These are phyloP conservation scores for Suillus weaverae DNA, from an alignment of 768 basidiomycete genomes.

Conservation along the genomic window DNA sequence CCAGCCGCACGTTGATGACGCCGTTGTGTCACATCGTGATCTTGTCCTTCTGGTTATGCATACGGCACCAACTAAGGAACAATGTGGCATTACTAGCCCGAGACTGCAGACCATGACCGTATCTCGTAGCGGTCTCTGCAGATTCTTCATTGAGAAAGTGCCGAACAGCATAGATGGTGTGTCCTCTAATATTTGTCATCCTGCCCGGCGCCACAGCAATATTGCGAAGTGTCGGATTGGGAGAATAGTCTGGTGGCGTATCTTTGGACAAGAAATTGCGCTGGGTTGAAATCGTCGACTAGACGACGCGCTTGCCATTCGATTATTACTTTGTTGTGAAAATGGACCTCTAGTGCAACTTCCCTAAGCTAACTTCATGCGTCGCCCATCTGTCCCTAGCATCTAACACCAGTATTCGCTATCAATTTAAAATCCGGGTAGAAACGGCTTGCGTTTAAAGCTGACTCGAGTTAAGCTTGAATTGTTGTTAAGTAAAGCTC, in stretches of 20 bases:
- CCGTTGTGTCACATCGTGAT: not conserved
- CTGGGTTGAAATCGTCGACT: not conserved
- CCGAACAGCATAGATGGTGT: not conserved
- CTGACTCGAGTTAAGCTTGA: not conserved
- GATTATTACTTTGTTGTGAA: not conserved
- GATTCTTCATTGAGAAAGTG: constrained; percentile 4
- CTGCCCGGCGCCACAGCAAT: not conserved
- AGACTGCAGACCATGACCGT: not conserved
- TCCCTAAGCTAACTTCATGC: not conserved
- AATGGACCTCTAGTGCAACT: not conserved
- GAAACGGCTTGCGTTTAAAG: not conserved
- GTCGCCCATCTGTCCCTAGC: too few relatives aligned
- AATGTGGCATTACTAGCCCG: not conserved
- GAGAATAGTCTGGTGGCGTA: not conserved
- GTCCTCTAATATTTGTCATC: not conserved
- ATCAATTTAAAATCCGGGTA: not conserved
- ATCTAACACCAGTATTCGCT: not conserved
- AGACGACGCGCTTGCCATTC: not conserved
- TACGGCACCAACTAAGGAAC: not conserved
- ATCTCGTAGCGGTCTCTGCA: not conserved
- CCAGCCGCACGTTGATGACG: not conserved
- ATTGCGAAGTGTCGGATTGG: not conserved
- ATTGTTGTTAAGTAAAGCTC: not conserved
- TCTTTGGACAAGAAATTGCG: not conserved
- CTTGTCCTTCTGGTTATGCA: not conserved